Conservation (phyloP, 345 rosid species). For the Citrus sinensis region DVS_A1.0 CM039168.1:2885501-2886000, state of each 20-base stretch:
- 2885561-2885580: background rate
- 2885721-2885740: background rate
- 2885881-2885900: background rate
- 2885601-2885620: too few relatives aligned
- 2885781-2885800: too few relatives aligned
- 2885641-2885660: background rate
- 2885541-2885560: background rate
- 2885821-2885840: background rate
- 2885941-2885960: background rate
- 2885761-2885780: background rate
- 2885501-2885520: background rate
- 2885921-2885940: background rate
- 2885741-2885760: background rate
- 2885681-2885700: background rate
- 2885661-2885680: background rate
- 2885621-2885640: background rate
- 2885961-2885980: background rate
- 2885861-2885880: background rate
- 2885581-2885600: background rate
- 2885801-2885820: background rate
- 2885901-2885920: background rate
- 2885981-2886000: too few relatives aligned
- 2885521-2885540: constrained; percentile 5
- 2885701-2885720: background rate
- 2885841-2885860: background rate